Conservation (phyloP, 257 asterid species). For the Thymus quinquecostatus region DNA sequence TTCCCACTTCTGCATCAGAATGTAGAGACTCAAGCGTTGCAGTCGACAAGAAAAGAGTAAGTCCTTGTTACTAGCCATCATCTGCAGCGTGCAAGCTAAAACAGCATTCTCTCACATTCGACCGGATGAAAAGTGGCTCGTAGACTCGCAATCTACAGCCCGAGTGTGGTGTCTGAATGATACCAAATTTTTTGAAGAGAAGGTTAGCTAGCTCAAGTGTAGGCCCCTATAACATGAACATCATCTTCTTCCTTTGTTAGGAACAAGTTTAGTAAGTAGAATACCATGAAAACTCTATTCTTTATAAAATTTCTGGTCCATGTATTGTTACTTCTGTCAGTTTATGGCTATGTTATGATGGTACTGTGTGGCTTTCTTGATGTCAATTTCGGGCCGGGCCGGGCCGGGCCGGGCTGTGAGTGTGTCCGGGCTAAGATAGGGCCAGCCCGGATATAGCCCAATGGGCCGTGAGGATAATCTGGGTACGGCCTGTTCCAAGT, state of each 20-base stretch:
- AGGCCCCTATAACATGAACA: background rate
- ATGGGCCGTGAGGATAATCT: too few species aligned
- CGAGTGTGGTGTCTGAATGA: background rate
- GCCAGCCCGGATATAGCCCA: too few species aligned
- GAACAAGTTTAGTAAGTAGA: background rate
- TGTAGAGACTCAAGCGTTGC: conserved; percentile 26
- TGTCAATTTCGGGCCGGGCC: too few species aligned
- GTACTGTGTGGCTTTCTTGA: background rate
- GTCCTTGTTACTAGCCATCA: conserved; percentile 21
- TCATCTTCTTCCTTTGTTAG: background rate
- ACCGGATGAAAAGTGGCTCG: background rate
- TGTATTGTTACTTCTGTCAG: too few species aligned
- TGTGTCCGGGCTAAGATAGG: too few species aligned
- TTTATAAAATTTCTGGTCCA: background rate
- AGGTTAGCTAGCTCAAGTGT: background rate
- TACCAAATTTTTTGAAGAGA: conserved; percentile 24
- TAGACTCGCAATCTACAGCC: background rate
- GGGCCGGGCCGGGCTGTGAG: too few species aligned
- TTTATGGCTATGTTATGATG: too few species aligned
- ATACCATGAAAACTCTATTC: conserved; percentile 2
- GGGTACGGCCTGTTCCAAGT: too few species aligned
- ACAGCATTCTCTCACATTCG: background rate
- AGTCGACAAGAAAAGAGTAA: conserved; percentile 3
- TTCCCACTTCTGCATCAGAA: conserved; percentile 32
- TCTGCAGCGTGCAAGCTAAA: conserved; percentile 5